Evolutionary conservation across 225 moss, liverwort and hornwort genomes (phyloP).

Genomic region (Bryoerythrophyllum caledonicum): DNA sequence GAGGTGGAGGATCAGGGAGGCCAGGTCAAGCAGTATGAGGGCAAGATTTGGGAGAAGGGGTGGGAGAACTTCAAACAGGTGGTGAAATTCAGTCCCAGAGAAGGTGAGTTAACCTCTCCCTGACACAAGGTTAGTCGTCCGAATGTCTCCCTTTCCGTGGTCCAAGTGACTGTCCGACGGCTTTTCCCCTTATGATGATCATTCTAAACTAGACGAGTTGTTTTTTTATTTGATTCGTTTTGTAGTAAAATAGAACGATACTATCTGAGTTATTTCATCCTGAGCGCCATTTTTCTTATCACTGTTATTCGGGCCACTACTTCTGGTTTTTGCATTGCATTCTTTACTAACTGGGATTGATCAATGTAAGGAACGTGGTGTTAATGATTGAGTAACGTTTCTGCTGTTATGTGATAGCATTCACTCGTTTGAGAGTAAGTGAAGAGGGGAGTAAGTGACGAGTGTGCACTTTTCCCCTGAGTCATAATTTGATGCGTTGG

Average conservation of each 20-base stretch:
- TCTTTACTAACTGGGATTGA: too few relatives aligned
- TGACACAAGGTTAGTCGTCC: not conserved
- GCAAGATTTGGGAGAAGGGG: slow-evolving; percentile 59
- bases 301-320: too few relatives aligned
- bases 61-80: slow-evolving; percentile 60
- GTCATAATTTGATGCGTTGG: not conserved
- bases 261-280: too few relatives aligned
- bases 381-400: not conserved
- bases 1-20: slow-evolving; percentile 45
- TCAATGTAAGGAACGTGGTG: too few relatives aligned
- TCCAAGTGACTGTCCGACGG: not conserved
- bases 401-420: not conserved
- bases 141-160: not conserved
- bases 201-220: not conserved
- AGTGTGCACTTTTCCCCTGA: not conserved
- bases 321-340: too few relatives aligned
- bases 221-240: not conserved
- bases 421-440: not conserved
- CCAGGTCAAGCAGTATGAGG: slow-evolving; percentile 49
- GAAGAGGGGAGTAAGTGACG: not conserved
- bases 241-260: too few relatives aligned
- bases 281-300: too few relatives aligned
- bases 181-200: not conserved
- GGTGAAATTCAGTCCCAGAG: slow-evolving; percentile 48
- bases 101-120: slow-evolving; percentile 32